phyloP scores from a whole-genome alignment of 768 basidiomycete species.

The Rhizopogon rudus region DNA sequence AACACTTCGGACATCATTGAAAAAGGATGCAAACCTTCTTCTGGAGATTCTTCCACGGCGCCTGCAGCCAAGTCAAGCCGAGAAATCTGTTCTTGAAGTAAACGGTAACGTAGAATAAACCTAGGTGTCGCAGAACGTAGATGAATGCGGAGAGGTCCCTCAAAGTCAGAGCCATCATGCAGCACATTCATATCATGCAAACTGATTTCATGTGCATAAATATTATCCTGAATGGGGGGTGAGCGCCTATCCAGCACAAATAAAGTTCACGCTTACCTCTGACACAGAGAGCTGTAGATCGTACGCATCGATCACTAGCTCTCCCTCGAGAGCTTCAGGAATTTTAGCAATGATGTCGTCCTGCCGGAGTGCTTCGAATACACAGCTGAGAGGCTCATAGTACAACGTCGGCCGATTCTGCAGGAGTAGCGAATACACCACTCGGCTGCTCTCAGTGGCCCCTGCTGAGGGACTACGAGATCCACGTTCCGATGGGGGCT shows the following conservation, averaged over 20 bases:
- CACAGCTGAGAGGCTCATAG: conserved; percentile 65
- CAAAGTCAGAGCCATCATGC: conserved; percentile 58
- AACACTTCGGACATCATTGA: background rate
- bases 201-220: conserved; percentile 62
- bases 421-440: conserved; percentile 42
- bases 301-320: conserved; percentile 66
- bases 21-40: conserved; percentile 13
- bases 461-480: conserved; percentile 18
- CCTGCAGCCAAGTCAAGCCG: conserved; percentile 26
- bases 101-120: conserved; percentile 63
- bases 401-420: conserved; percentile 64
- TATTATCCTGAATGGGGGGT: conserved; percentile 49
- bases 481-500: conserved; percentile 30
- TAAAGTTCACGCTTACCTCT: conserved; percentile 42
- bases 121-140: conserved; percentile 46
- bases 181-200: conserved; percentile 69
- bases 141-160: conserved; percentile 59
- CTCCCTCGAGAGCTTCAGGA: conserved; percentile 47
- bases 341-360: conserved; percentile 48
- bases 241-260: conserved; percentile 2
- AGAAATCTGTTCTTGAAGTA: conserved; percentile 54
- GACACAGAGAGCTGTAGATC: conserved; percentile 60
- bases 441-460: conserved; percentile 12
- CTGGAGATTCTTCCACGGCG: conserved; percentile 11
- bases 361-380: conserved; percentile 69